Percentiles rank a stretch among this genome's conserved stretches.
phyloP scores from a whole-genome alignment of 1,284 basidiomycete species.

The Cutaneotrichosporon daszewskae region DNA sequence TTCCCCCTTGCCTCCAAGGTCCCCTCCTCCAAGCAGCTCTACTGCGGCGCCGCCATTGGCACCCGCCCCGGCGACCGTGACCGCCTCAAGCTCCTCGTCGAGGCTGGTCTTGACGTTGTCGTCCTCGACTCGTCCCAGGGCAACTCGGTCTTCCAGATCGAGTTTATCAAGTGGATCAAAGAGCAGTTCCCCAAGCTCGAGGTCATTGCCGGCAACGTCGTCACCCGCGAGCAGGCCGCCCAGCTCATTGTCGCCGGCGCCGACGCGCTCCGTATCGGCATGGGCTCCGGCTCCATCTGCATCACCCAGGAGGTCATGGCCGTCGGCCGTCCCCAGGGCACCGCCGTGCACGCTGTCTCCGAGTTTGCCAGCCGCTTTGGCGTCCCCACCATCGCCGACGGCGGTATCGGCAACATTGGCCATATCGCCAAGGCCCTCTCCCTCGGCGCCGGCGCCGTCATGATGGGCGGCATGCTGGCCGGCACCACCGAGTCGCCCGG shows the following conservation, averaged over 20 bases:
- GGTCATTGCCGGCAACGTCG: conserved; percentile 95
- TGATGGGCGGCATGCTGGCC: conserved; percentile 97
- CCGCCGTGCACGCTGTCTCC: conserved; percentile 88
- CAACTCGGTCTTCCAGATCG: conserved; percentile 88
- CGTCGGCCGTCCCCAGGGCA: conserved; percentile 96
- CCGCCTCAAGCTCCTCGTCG: conserved; percentile 76
- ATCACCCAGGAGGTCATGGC: conserved; percentile 99
- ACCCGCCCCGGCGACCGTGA: conserved; percentile 85
- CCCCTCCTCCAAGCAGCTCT: conserved; percentile 88
- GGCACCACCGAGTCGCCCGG: conserved; percentile 97
- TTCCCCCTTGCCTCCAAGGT: conserved; percentile 93
- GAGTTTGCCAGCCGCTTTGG: conserved; percentile 88
- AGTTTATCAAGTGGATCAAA: conserved; percentile 96
- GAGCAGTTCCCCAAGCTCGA: conserved; percentile 73
- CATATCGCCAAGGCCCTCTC: conserved; percentile 96
- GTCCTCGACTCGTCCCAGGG: conserved; percentile 95
- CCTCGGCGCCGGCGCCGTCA: conserved; percentile 89
- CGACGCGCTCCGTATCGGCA: conserved; percentile 88
- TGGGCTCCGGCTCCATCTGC: conserved; percentile 98
- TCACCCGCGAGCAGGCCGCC: conserved; percentile 95
- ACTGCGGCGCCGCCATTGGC: conserved; percentile 94
- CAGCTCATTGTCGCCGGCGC: conserved; percentile 89
- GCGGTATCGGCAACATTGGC: conserved; percentile 91
- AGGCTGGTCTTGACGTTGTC: conserved; percentile 93
- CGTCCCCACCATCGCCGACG: conserved; percentile 96